Evolutionary conservation across 805 yeast species (phyloP), one percentile per base, ranked within the genome.

Genomic region (Starmerella lactis-condensi): DNA sequence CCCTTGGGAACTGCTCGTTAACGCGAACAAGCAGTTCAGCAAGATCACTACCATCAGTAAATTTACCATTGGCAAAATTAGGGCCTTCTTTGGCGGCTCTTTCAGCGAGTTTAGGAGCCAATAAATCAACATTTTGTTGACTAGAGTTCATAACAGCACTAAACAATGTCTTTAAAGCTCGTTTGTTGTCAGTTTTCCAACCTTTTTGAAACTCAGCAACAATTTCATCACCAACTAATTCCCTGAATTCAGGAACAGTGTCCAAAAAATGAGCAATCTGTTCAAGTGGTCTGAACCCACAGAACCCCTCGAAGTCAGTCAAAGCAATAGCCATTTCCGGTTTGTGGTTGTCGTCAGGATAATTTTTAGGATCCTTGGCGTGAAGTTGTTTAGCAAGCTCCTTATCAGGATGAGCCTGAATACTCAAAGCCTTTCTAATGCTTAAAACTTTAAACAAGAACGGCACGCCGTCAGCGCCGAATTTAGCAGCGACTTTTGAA

Each of bases 301-400:
- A 89, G 58, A 89, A 85, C 0, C 95, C 96, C 61, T 89, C 96
- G 47, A 89, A 89, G 38, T 70, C 78, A 15, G 96, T 83, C 32
- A 89, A 72, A 6, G 98, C 98, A 49, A 89, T 70, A 30, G 98
- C 96, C 98, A 89, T 89, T 57, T 89, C 98, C n/a, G 98, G 98
- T 62, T 89, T 89, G 59, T 89, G 98, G 61, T 89, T 89, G 53
- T 75, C 92, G 58, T 89, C 98, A 3, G 96, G 96, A 54, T 89
- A 89, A 58, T 89, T 77, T 47, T 72, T 70, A 34, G 98, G 96
- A 58, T 89, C 96, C 18, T 62, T 57, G 12, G 65, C 65, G 49
- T 76, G 93, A 46, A 89, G 64, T 40, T 69, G 68, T 28, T 65
- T 69, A 23, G 76, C 98, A 36, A 89, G 62, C 10, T 62, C 53